phyloP scores from a whole-genome alignment of 768 basidiomycete genomes.

The Russula olivacea region DNA sequence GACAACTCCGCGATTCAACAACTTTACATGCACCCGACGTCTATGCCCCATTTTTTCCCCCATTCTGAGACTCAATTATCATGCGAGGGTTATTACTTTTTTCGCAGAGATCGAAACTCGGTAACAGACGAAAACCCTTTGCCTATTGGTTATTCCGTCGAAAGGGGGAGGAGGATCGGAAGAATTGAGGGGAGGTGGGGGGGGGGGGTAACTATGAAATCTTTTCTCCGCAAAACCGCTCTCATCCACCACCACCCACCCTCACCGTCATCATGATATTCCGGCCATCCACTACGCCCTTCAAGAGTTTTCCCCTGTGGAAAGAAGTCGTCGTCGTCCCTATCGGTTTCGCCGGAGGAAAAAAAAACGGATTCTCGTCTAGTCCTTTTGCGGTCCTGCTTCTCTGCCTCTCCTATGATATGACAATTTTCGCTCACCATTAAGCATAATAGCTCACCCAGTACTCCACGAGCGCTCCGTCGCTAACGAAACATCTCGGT shows the following conservation, averaged over 20 bases:
- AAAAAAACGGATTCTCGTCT: neutral
- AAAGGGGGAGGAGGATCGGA: neutral
- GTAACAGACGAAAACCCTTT: constrained; percentile 1
- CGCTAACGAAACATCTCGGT: constrained; percentile 15
- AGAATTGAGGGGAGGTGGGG: neutral
- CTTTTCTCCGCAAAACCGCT: constrained; percentile 3
- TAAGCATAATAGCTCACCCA: neutral
- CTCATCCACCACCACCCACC: neutral
- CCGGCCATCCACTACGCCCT: neutral
- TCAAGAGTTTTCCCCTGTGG: neutral
- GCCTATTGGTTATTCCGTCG: constrained; percentile 12
- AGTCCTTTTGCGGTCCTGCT: constrained; percentile 1
- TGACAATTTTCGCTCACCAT: constrained; percentile 6
- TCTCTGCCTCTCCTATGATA: constrained; percentile 1
- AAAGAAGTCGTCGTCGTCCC: neutral
- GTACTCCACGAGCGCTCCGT: constrained; percentile 15
- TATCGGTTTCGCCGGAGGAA: neutral
- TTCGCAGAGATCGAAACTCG: constrained; percentile 4
- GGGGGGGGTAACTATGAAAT: neutral
- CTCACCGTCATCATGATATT: neutral
- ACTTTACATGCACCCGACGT: neutral
- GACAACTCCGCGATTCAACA: constrained; percentile 21
- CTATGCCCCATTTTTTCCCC: neutral
- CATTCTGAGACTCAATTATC: constrained; percentile 1
- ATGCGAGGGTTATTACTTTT: constrained; percentile 5